Evolutionary conservation across 2,329 filamentous ascomycete species (phyloP).

Genomic region (Phaeosphaeriaceae sp.): DNA sequence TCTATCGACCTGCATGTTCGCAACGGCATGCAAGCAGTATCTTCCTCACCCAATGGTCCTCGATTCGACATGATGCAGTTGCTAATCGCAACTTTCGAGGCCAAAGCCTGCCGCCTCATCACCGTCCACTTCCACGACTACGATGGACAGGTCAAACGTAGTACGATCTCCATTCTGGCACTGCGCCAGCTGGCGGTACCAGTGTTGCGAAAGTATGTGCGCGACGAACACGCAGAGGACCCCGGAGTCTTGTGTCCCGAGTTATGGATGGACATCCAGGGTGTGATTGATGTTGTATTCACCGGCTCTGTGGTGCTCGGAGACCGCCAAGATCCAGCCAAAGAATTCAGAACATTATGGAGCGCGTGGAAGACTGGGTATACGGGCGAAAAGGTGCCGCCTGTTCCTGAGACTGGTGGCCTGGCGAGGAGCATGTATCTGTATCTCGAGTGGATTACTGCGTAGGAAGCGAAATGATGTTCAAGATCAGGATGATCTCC

Average conservation of each 20-base stretch:
- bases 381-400: background rate
- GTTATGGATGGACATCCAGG: background rate
- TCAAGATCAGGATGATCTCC: too few species aligned
- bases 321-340: background rate
- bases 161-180: background rate
- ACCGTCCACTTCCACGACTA: background rate
- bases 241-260: background rate
- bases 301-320: background rate
- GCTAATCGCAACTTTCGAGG: background rate
- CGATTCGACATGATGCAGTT: background rate
- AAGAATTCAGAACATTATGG: background rate
- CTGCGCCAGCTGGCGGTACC: background rate
- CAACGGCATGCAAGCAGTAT: background rate
- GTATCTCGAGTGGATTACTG: background rate
- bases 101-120: background rate
- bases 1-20: background rate
- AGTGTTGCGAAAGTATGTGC: background rate
- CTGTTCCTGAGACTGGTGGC: background rate
- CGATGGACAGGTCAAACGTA: background rate
- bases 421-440: background rate
- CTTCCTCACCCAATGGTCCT: background rate
- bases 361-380: background rate
- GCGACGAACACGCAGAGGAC: background rate
- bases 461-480: background rate
- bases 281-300: background rate